Evolutionary conservation across 2,329 filamentous ascomycete genomes (phyloP).

Genomic region (Plectosphaerella plurivora): DNA sequence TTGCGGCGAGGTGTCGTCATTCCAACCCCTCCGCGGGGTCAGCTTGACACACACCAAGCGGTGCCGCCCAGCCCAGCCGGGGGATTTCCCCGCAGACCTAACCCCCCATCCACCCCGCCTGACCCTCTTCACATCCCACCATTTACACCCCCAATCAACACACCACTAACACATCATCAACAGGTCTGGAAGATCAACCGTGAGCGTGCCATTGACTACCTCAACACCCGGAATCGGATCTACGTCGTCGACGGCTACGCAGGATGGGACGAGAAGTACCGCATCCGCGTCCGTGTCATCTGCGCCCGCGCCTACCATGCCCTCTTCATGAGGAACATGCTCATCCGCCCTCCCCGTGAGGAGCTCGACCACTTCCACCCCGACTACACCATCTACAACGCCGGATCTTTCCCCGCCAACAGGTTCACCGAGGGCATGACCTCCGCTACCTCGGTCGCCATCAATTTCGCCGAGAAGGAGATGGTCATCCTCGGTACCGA

Average conservation of each 20-base stretch:
- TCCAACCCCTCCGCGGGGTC: not conserved
- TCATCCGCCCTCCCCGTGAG: constrained; percentile 86
- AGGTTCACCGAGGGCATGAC: constrained; percentile 98
- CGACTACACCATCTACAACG: constrained; percentile 99
- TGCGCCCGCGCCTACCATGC: constrained; percentile 99
- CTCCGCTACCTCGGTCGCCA: constrained; percentile 92
- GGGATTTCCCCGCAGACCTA: not conserved
- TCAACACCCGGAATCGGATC: constrained; percentile 98
- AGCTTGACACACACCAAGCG: not conserved
- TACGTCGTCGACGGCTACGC: constrained; percentile 97
- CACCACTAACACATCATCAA: constrained; percentile 8
- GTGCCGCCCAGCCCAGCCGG: no score
- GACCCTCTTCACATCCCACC: not conserved
- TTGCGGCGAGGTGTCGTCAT: constrained; percentile 1
- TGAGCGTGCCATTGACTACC: constrained; percentile 96
- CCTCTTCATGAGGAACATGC: constrained; percentile 99
- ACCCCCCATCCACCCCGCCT: not conserved
- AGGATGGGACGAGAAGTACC: constrained; percentile 98
- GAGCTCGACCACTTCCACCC: constrained; percentile 97
- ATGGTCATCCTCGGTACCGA: constrained; percentile 99
- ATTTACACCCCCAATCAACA: not conserved
- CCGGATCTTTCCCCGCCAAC: constrained; percentile 96
- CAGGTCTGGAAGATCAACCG: constrained; percentile 99
- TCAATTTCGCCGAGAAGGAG: constrained; percentile 99
- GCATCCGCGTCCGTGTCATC: constrained; percentile 94